Conservation (phyloP, 2,329 filamentous ascomycete species). For the Ophiostoma montium region DNA sequence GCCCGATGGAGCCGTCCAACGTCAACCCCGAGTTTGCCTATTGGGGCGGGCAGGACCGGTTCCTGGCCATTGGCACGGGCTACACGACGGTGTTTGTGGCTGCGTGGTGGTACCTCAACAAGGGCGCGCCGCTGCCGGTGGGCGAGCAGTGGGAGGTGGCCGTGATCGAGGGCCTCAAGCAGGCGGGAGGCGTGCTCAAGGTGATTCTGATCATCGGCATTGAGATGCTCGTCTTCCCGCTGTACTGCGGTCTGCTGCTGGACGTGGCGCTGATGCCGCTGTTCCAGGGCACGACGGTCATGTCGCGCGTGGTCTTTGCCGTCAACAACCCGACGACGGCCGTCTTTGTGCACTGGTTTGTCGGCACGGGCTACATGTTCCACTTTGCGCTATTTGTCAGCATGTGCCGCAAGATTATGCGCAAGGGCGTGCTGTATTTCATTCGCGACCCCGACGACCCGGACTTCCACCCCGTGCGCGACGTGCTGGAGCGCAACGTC, state of each 20-base stretch:
- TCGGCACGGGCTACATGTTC: conserved; percentile 99
- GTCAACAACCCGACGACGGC: conserved; percentile 71
- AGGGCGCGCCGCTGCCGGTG: conserved; percentile 52
- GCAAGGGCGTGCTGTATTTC: conserved; percentile 89
- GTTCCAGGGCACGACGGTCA: conserved; percentile 67
- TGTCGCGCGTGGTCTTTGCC: conserved; percentile 66
- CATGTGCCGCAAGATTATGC: conserved; percentile 97
- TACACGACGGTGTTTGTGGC: conserved; percentile 64
- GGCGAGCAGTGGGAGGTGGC: conserved; percentile 51
- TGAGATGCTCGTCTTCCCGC: conserved; percentile 93
- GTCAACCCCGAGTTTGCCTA: conserved; percentile 47
- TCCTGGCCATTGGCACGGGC: conserved; percentile 63
- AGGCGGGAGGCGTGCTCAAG: conserved; percentile 94
- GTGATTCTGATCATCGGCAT: conserved; percentile 98
- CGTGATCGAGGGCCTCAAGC: conserved; percentile 69
- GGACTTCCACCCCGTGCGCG: conserved; percentile 92
- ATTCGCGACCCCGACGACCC: conserved; percentile 97
- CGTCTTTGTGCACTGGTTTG: conserved; percentile 96
- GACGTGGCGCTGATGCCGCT: conserved; percentile 80
- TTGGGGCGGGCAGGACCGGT: conserved; percentile 52
- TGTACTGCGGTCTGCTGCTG: conserved; percentile 87
- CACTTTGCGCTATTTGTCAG: conserved; percentile 97
- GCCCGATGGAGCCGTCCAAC: conserved; percentile 23
- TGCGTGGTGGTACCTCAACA: conserved; percentile 66
- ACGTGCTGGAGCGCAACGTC: conserved; percentile 86